Conservation (phyloP, 495 filamentous ascomycete genomes). For the Xylaria castorea region DNA sequence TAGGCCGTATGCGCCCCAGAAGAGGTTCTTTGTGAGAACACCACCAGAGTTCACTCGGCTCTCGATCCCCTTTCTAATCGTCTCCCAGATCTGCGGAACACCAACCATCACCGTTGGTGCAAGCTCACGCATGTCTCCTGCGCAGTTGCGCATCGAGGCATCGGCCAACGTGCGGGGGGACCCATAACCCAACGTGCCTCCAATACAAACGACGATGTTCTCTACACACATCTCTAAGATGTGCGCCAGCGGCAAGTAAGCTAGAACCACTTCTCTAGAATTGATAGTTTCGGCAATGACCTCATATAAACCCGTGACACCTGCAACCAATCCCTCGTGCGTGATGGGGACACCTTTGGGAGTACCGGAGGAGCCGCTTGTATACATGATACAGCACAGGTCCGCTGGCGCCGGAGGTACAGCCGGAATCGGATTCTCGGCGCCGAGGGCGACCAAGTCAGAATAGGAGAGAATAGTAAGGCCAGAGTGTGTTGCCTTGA, state of each 20-base stretch:
- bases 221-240: conserved; percentile 87
- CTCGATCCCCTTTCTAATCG: conserved; percentile 79
- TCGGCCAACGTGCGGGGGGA: conserved; percentile 83
- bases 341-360: conserved; percentile 88
- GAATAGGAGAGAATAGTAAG: conserved; percentile 52
- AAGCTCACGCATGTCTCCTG: conserved; percentile 77
- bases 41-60: conserved; percentile 63
- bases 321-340: conserved; percentile 77
- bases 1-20: conserved; percentile 53
- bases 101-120: conserved; percentile 82
- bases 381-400: conserved; percentile 92
- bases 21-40: conserved; percentile 41
- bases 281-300: conserved; percentile 54
- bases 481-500: conserved; percentile 48
- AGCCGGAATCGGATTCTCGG: conserved; percentile 65
- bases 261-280: conserved; percentile 68
- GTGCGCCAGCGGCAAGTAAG: conserved; percentile 90
- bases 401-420: conserved; percentile 73
- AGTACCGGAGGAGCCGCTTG: conserved; percentile 86
- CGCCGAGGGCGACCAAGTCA: conserved; percentile 63
- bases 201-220: conserved; percentile 74
- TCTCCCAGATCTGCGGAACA: conserved; percentile 82
- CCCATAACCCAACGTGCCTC: conserved; percentile 82
- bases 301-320: conserved; percentile 53
- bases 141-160: conserved; percentile 52